Evolutionary conservation across 2,329 filamentous ascomycete genomes (phyloP).

Genomic region (Venturia pyrina): DNA sequence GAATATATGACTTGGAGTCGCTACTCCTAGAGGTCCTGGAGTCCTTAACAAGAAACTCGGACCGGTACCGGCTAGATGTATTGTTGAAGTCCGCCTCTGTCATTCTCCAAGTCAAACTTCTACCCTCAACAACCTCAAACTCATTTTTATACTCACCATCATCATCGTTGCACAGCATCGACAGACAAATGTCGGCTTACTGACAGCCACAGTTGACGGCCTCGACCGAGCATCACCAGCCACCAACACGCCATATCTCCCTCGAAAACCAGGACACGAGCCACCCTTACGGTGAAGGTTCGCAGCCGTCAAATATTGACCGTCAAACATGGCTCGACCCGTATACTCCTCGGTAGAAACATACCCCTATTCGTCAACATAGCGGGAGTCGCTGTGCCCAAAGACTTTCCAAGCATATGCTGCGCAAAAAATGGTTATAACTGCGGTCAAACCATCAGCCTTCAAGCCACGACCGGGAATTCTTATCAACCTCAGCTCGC

Average conservation of each 20-base stretch:
- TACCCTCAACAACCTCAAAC: neutral
- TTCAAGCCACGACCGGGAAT: neutral
- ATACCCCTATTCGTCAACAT: neutral
- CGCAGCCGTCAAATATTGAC: neutral
- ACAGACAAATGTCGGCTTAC: neutral
- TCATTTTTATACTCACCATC: neutral
- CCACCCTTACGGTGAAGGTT: neutral
- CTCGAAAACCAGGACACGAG: neutral
- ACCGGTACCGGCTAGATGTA: too few species aligned
- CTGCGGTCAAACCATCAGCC: neutral
- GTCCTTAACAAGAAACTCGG: too few species aligned
- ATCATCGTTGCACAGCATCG: neutral
- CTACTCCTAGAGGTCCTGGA: too few species aligned
- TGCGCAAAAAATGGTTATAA: neutral
- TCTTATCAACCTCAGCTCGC: neutral
- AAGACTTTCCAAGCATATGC: neutral
- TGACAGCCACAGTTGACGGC: neutral
- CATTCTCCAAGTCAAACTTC: neutral
- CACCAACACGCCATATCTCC: neutral
- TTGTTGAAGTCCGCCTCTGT: neutral
- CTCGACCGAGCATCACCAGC: neutral
- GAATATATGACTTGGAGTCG: too few species aligned
- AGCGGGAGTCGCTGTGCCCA: neutral
- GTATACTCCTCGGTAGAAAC: neutral
- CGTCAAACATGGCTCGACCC: neutral